Base-by-base conservation (phyloP, 805 yeast genomes). In the Cyberlindnera veronae region DNA sequence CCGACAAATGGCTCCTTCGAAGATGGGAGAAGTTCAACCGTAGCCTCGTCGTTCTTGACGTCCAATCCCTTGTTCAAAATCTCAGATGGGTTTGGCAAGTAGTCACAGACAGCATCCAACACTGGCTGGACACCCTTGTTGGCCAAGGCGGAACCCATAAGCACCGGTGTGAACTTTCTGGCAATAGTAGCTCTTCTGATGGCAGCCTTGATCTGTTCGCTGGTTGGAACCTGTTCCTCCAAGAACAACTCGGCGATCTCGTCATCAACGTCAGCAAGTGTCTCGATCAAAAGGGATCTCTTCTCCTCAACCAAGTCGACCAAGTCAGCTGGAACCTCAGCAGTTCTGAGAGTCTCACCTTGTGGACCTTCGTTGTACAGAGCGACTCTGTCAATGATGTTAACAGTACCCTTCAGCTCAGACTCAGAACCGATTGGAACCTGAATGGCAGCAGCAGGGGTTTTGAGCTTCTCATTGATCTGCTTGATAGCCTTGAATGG, bases 141-240 rank as follows among this genome's bases (percentile, higher is more conserved):
- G 43, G 98, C 99, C 49, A 93, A 74, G 15, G 99, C 99, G 36
- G 97, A 88, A 17, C 99, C 99, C 97, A 93, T 93, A 50, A 91
- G 72, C n/a, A 93, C 98, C n/a, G 99, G 99, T 12, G 98, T 88
- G 72, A 93, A 93, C 61, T 77, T 85, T 69, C 97, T 81, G 23
- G 90, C 95, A 66, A 91, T 91, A 15, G 99, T 93, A 36, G 97
- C 77, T 57, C 96, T 80, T 65, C 99, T 83, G 53, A 93, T 93
- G 31, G 96, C 98, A 38, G 62, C 79, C 60, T 84, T 81, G 49
- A 93, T 84, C 67, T 93, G 95, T 44, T 81, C 84, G 21, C 74
- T 72, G 23, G 89, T 72, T 42, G 99, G 98, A 54, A 80, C 93
- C 54, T 78, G 75, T 62, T 95, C 99, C 50, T 89, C 96, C 57